phyloP scores from a whole-genome alignment of 805 yeast genomes.

The Priceomyces carsonii region DNA sequence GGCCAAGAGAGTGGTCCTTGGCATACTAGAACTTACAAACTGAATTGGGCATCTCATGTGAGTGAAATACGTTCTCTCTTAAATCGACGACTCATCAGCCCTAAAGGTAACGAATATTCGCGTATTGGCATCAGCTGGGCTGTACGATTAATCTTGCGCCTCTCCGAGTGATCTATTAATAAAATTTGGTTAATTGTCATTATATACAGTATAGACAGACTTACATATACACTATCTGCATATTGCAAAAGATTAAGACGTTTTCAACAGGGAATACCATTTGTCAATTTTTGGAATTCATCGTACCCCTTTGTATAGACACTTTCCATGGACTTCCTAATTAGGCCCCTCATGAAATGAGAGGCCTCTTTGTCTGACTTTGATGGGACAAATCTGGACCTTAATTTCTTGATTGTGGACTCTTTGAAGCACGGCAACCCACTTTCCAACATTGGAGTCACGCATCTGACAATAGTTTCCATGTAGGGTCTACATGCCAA shows the following conservation, averaged over 20 bases:
- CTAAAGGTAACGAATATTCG: too few relatives aligned
- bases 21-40: too few relatives aligned
- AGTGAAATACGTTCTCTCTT: too few relatives aligned
- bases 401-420: conserved; percentile 75
- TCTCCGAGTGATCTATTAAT: background rate
- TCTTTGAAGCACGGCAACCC: conserved; percentile 97
- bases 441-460: conserved; percentile 89
- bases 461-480: conserved; percentile 82
- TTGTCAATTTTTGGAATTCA: conserved; percentile 93
- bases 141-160: conserved; percentile 3
- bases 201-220: background rate
- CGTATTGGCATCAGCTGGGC: background rate
- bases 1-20: too few relatives aligned
- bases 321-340: conserved; percentile 82
- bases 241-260: background rate
- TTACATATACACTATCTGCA: conserved; percentile 2
- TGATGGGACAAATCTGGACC: conserved; percentile 75
- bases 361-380: conserved; percentile 88
- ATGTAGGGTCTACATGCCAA: conserved; percentile 85
- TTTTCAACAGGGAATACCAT: conserved; percentile 89
- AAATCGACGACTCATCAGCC: too few relatives aligned
- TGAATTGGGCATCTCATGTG: too few relatives aligned
- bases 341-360: conserved; percentile 67
- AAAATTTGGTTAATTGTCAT: background rate
- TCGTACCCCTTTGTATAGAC: conserved; percentile 92